These are phyloP conservation scores for Plasmodium vinckei DNA, from an alignment of 169 alveolate species.

Conservation along the genomic window DNA sequence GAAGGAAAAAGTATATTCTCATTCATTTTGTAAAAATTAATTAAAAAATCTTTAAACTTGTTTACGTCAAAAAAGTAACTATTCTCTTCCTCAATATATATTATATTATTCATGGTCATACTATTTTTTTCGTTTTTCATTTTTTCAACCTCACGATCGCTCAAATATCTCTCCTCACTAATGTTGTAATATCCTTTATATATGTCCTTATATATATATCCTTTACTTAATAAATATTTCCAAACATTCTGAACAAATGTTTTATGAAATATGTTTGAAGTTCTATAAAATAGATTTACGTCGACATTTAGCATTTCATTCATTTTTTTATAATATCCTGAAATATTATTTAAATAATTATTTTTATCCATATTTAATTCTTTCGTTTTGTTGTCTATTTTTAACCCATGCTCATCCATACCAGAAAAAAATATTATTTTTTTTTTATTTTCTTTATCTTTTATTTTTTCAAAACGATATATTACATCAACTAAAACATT, in stretches of 20 bases:
- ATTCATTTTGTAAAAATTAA: conserved; percentile 65
- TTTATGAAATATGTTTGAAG: conserved; percentile 84
- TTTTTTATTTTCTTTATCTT: conserved; percentile 25
- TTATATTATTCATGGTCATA: conserved; percentile 68
- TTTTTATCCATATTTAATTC: conserved; percentile 68
- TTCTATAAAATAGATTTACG: conserved; percentile 85
- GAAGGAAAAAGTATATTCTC: conserved; percentile 70
- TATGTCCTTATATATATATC: conserved; percentile 81
- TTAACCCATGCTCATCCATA: conserved; percentile 93
- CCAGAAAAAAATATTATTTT: conserved; percentile 82
- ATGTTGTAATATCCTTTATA: conserved; percentile 83
- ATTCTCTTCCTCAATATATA: conserved; percentile 80
- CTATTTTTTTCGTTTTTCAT: conserved; percentile 31
- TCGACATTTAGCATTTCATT: conserved; percentile 71
- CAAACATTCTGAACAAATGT: conserved; percentile 74
- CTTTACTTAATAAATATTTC: conserved; percentile 49
- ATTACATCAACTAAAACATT: conserved; percentile 80
- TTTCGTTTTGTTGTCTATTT: conserved; percentile 84
- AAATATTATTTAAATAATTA: conserved; percentile 78
- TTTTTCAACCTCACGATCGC: conserved; percentile 19
- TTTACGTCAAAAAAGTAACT: conserved; percentile 81
- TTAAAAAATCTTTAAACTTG: conserved; percentile 73
- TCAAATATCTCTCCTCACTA: conserved; percentile 76
- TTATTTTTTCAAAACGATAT: conserved; percentile 55
- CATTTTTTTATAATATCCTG: conserved; percentile 79